Conservation (phyloP, 495 filamentous ascomycete genomes). For the Hypoxylon fuscum region DNA sequence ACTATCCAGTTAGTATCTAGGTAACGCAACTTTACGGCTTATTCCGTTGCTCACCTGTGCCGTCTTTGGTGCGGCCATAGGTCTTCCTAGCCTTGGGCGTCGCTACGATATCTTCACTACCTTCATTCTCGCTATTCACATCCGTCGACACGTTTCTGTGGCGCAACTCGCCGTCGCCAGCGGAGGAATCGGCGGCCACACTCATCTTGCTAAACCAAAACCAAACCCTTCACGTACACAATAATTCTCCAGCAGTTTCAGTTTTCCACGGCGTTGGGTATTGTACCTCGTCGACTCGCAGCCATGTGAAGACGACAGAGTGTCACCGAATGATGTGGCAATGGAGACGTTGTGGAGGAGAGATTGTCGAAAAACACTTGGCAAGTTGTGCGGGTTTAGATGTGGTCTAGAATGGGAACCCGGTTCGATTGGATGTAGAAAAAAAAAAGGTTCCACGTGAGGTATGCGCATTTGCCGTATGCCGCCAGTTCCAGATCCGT, state of each 20-base stretch:
- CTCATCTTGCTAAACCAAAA: slow-evolving; percentile 31
- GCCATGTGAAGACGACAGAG: slow-evolving; percentile 20
- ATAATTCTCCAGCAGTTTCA: slow-evolving; percentile 5
- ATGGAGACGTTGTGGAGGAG: background rate
- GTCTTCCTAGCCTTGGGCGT: slow-evolving; percentile 72
- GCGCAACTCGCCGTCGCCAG: slow-evolving; percentile 34
- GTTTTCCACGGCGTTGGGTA: slow-evolving; percentile 8
- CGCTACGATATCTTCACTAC: slow-evolving; percentile 33
- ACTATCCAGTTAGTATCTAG: slow-evolving; percentile 60
- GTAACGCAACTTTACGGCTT: background rate
- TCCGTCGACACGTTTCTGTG: slow-evolving; percentile 23
- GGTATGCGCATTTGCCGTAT: slow-evolving; percentile 10
- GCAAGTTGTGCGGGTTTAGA: slow-evolving; percentile 13
- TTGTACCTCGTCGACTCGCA: slow-evolving; percentile 38
- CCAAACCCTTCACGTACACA: background rate
- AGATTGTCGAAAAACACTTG: slow-evolving; percentile 12
- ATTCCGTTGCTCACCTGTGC: slow-evolving; percentile 76
- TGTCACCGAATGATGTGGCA: slow-evolving; percentile 5
- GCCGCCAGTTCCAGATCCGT: slow-evolving; percentile 18
- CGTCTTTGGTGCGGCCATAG: slow-evolving; percentile 90
- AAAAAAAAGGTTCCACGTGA: slow-evolving; percentile 29
- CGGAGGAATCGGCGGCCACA: slow-evolving; percentile 12
- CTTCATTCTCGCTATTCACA: slow-evolving; percentile 14
- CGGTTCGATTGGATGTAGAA: slow-evolving; percentile 28
- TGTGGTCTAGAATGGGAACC: too few relatives aligned